Evolutionary conservation across 2,329 filamentous ascomycete genomes (phyloP).

Genomic region (Penicillium sp.): DNA sequence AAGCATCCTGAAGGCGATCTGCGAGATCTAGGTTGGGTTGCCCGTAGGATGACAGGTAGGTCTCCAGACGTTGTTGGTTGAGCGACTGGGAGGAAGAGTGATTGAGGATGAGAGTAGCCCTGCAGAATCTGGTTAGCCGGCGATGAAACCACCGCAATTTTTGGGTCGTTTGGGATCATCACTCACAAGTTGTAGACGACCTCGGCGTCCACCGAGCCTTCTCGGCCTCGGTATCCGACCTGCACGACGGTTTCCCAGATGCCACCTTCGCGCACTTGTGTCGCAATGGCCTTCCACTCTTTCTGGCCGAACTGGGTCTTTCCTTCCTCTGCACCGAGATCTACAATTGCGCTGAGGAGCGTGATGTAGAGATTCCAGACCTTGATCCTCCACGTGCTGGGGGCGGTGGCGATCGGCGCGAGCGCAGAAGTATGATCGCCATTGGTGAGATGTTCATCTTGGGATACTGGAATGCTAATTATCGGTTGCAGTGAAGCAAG

Average conservation of each 20-base stretch:
- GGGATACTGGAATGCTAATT: slow-evolving; percentile 62
- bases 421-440: slow-evolving; percentile 54
- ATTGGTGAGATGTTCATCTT: slow-evolving; percentile 46
- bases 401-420: slow-evolving; percentile 78
- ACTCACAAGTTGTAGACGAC: slow-evolving; percentile 68
- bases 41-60: slow-evolving; percentile 78
- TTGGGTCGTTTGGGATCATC: neutral
- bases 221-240: slow-evolving; percentile 83
- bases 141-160: neutral
- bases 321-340: slow-evolving; percentile 86
- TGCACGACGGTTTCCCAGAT: slow-evolving; percentile 94
- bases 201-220: slow-evolving; percentile 90
- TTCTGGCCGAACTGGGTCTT: slow-evolving; percentile 83
- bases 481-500: slow-evolving; percentile 82
- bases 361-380: slow-evolving; percentile 97
- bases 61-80: slow-evolving; percentile 87
- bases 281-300: slow-evolving; percentile 80
- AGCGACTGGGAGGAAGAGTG: slow-evolving; percentile 81
- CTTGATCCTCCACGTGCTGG: slow-evolving; percentile 83
- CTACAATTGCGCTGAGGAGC: slow-evolving; percentile 85
- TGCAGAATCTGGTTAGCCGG: slow-evolving; percentile 41
- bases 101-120: slow-evolving; percentile 85
- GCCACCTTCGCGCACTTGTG: slow-evolving; percentile 82
- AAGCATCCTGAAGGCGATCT: slow-evolving; percentile 58
- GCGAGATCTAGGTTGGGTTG: slow-evolving; percentile 73